Percentiles rank a stretch among this genome's conserved stretches.
Conservation (phyloP, 2,329 filamentous ascomycete species). For the Elsinoe australis region DNA sequence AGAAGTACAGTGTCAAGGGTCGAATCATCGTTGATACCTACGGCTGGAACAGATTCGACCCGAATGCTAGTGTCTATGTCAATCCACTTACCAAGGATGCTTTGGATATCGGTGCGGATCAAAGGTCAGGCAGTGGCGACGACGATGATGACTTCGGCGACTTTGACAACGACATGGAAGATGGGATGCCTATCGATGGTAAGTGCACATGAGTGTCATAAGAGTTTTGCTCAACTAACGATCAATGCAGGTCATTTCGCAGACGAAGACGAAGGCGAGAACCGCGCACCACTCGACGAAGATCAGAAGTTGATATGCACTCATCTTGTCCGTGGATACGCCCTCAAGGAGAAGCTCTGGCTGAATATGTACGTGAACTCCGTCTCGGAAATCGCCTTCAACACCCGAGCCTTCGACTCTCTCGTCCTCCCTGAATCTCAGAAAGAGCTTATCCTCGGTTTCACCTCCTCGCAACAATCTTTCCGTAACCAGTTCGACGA, state of each 20-base stretch:
- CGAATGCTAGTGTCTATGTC: slow-evolving; percentile 35
- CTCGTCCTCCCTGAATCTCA: slow-evolving; percentile 43
- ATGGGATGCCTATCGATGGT: slow-evolving; percentile 32
- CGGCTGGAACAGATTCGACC: slow-evolving; percentile 43
- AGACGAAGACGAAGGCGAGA: slow-evolving; percentile 26
- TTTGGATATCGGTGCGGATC: slow-evolving; percentile 18
- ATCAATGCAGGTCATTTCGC: slow-evolving; percentile 18
- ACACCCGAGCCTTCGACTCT: slow-evolving; percentile 39
- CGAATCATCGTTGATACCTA: slow-evolving; percentile 47
- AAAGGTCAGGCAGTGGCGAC: slow-evolving; percentile 17
- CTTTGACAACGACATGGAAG: slow-evolving; percentile 19
- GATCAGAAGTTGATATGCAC: slow-evolving; percentile 31
- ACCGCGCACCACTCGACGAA: slow-evolving; percentile 23
- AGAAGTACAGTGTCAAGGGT: slow-evolving; percentile 41
- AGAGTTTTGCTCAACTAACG: background rate
- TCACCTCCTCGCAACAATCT: slow-evolving; percentile 38
- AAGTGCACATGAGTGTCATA: background rate
- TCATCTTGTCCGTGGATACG: slow-evolving; percentile 29
- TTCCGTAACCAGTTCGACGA: slow-evolving; percentile 40
- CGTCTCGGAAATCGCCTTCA: slow-evolving; percentile 39
- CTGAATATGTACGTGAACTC: slow-evolving; percentile 35
- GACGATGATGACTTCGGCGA: slow-evolving; percentile 22
- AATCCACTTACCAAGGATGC: slow-evolving; percentile 24
- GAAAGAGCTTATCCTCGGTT: slow-evolving; percentile 43
- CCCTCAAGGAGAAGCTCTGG: slow-evolving; percentile 39